Evolutionary conservation across 2,329 filamentous ascomycete genomes (phyloP), one percentile per base, ranked within the genome.

Genomic region (Pseudogymnoascus sp.): DNA sequence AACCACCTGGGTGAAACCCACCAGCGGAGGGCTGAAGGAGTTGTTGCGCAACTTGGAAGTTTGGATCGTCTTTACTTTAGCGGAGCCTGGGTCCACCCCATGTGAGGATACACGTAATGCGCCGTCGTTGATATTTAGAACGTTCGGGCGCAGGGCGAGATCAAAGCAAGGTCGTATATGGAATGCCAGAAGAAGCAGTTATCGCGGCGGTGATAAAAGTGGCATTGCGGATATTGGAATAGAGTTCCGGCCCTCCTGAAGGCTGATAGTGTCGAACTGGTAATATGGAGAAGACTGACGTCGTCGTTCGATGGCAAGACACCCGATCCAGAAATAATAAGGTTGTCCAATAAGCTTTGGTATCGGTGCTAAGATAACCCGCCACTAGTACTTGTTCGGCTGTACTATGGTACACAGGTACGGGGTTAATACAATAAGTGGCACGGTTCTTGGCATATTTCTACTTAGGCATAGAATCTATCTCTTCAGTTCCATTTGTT

Each of bases 41-140:
- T 28, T 33, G 50, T 57, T 57, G 50, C 50, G 50, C 50, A 57
- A 15, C 50, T 57, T 57, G 50, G 50, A 57, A 57, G 50, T 57
- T 57, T 57, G 50, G 50, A 57, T 57, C 50, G 50, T 17, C 50
- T 35, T 57, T 57, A 57, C 50, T 57, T 57, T 57, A 57, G 50
- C 50, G 28, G 50, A 57, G 50, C 31, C 50, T 57, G 50, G 50
- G 50, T 57, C 50, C 50, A 57, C 50, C 50, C 50, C 28, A 57
- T 57, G 28, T 33, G 28, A 57, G 50, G n/a, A 33, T 57, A 57
- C 50, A 17, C 50, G 50, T 57, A 57, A 57, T 57, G 50, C 50
- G 50, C 28, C 28, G 10, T 57, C 35, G 50, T 13, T 57, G 31
- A 57, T 19, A 33, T 57, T 33, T 33, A 10, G 6, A 21, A 21